Evolutionary conservation across 495 filamentous ascomycete genomes (phyloP), one percentile per base, ranked within the genome.

Genomic region (Trichoderma erinaceum): DNA sequence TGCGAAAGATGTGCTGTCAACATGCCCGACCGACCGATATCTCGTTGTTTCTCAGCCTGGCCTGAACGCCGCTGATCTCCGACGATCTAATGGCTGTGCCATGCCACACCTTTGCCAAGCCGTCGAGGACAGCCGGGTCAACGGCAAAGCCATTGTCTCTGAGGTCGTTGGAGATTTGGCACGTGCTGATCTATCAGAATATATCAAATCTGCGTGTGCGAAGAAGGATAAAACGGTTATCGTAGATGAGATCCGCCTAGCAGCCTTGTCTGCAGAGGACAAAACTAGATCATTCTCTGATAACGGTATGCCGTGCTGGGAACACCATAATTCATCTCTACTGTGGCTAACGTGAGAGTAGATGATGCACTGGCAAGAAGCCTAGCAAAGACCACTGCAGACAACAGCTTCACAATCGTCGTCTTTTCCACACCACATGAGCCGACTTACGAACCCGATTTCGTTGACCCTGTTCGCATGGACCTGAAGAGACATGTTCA

Each of bases 11-110:
- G 70, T 84, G 35, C 84, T 97, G 38, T 79, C 79, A 13, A 73
- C 73, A n/a, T 97, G 92, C 75, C 85, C 87, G 1, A 92, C 91
- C 4, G 84, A 89, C 41, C 85, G 85, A 56, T 97, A 97, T 81
- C 79, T 97, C 74, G 78, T 98, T 70, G 86, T 94, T 66, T 86
- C 85, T 23, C 92, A 96, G 71, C 90, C 92, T 4, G 89, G 91
- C 66, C 80, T 93, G 48, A 86, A 90, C 73, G 86, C 87, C 65
- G 81, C 80, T 68, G 85, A 88, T 73, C 79, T 97, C 64, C 83
- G 84, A 50, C 71, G 75, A 29, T 74, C 73, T 25, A 67, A 74
- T 10, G 70, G 69, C 29, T 78, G 77, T 66, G 70, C 64, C 48
- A 71, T 74, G 68, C 73, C 74, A 12, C 75, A 71, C 56, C 69